A percentile compares a stretch with the other conserved stretches of the same genome.
These are phyloP conservation scores for Gypsophila paniculata DNA, from an alignment of 179 eudicot genomes.

Conservation along the genomic window DNA sequence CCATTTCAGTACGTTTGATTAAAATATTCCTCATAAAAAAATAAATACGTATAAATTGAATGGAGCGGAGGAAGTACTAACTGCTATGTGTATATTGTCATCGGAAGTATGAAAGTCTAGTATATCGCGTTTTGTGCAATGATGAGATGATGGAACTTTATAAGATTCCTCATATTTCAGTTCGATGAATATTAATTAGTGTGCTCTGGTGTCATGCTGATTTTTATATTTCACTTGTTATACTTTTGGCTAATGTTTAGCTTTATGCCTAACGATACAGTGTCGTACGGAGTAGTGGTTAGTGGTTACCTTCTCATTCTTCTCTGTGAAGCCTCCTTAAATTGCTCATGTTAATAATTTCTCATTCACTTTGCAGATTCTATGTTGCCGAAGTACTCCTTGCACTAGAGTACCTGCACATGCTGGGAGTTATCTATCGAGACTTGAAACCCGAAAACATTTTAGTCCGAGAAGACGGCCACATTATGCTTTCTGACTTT, in stretches of 20 bases:
- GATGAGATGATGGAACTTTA: neutral
- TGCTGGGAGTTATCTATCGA: constrained; percentile 49
- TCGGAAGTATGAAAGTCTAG: neutral
- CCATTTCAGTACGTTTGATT: too few relatives aligned
- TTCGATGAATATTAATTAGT: neutral
- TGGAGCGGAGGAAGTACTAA: too few relatives aligned
- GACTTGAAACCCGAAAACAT: constrained; percentile 51
- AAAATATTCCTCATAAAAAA: too few relatives aligned
- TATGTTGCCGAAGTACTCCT: constrained; percentile 52
- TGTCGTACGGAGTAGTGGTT: neutral
- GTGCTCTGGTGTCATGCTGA: neutral
- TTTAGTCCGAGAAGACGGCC: constrained; percentile 51
- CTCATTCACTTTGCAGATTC: constrained; percentile 32
- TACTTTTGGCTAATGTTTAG: neutral
- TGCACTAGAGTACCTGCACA: constrained; percentile 49
- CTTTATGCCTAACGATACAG: neutral
- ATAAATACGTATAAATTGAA: too few relatives aligned
- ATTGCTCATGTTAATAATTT: neutral
- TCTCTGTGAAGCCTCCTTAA: neutral
- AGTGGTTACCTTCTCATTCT: neutral
- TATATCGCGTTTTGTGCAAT: neutral
- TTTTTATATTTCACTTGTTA: neutral
- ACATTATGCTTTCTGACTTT: constrained; percentile 52
- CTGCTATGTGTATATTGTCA: neutral
- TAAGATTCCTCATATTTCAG: neutral